Percentiles rank a stretch among this genome's conserved stretches.
phyloP scores from a whole-genome alignment of 257 asterid species.

The Solanum tacnaense region DNA sequence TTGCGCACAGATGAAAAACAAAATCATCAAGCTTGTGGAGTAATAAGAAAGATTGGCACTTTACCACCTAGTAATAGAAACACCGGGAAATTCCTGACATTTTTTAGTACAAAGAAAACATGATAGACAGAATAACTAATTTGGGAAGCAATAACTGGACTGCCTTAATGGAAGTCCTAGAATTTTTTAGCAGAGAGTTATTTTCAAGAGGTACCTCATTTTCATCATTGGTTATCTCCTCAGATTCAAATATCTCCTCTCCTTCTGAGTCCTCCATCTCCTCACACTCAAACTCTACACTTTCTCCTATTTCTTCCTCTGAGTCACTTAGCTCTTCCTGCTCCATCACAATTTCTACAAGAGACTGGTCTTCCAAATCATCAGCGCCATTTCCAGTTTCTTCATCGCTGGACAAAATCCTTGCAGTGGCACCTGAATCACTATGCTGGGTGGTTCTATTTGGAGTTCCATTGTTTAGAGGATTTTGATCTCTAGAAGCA shows the following conservation, averaged over 20 bases:
- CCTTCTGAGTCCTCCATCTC: constrained; percentile 97
- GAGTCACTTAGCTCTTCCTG: constrained; percentile 97
- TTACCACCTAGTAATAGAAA: background rate
- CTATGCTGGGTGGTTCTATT: constrained; percentile 17
- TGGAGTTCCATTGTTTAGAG: constrained; percentile 18
- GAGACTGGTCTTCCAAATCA: constrained; percentile 29
- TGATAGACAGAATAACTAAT: background rate
- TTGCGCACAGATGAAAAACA: background rate
- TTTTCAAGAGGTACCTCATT: constrained; percentile 51
- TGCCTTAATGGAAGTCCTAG: background rate
- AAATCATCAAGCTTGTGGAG: background rate
- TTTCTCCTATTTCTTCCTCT: constrained; percentile 80
- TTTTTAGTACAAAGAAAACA: background rate
- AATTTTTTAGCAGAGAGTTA: background rate
- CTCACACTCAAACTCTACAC: constrained; percentile 94
- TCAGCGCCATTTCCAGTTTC: constrained; percentile 27
- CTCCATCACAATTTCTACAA: constrained; percentile 84
- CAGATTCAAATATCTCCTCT: constrained; percentile 59
- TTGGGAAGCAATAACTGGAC: background rate
- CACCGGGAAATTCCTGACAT: background rate
- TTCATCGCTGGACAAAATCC: constrained; percentile 25
- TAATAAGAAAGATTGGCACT: background rate
- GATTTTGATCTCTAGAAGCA: constrained; percentile 12
- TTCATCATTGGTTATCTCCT: constrained; percentile 31
- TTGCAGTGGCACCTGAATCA: constrained; percentile 19